Evolutionary conservation across 2,329 filamentous ascomycete genomes (phyloP), one percentile per base, ranked within the genome.

Genomic region (Calonectria pseudoturangicola): DNA sequence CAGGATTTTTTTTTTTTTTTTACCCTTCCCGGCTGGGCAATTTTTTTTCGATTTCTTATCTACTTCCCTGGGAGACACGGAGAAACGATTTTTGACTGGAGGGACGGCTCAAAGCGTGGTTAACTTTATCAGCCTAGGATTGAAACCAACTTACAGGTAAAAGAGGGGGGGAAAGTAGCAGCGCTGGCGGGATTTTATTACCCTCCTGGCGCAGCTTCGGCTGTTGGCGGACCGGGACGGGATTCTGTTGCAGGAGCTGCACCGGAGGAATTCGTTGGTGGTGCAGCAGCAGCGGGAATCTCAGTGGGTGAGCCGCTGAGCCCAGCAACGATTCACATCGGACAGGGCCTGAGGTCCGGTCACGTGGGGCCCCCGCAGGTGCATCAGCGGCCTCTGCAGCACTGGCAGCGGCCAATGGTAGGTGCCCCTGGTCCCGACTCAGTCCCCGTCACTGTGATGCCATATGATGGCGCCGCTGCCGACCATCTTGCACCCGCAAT

Each of bases 171-270:
- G 9, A 45, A 54, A 67, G 70, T 63, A 50, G 66, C 70, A 64
- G 73, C 70, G 36, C 72, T 76, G 69, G 77, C 68, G 71, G 77
- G 54, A 51, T 78, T 75, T 67, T 79, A 73, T 72, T 68, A 70
- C 25, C 54, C 39, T 28, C 41, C 45, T 12, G 66, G 66, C 45
- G 74, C 70, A 27, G 54, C 50, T 75, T 75, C 64, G 75, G 74
- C 41, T 73, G 54, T 60, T 60, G 54, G 54, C 54, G 54, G 54
- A 41, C 54, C 41, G 21, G 54, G 39, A 39, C 54, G 33, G 54
- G 54, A 60, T 36, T 36, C 54, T 45, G 70, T 75, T 60, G 74
- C 54, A 54, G 71, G 70, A 21, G 63, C 74, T 39, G 62, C 63
- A 25, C 69, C 50, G 63, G 74, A 72, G 54, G 68, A 33, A 39